phyloP scores from a whole-genome alignment of 768 basidiomycete species.

The Lactarius trivialis region DNA sequence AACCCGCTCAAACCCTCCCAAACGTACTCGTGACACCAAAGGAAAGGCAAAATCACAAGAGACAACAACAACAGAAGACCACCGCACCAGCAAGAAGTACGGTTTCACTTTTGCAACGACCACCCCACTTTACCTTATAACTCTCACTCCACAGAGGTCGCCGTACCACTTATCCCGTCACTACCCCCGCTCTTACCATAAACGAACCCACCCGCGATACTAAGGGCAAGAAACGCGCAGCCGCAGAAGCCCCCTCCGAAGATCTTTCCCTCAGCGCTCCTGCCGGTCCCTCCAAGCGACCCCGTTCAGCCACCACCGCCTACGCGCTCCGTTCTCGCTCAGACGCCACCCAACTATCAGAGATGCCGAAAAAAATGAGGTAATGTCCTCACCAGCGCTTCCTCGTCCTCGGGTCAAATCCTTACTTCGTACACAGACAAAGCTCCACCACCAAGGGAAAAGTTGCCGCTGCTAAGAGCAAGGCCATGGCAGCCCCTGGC shows the following conservation, averaged over 20 bases:
- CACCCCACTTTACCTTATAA: constrained; percentile 18
- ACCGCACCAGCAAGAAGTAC: constrained; percentile 14
- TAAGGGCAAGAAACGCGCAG: constrained; percentile 93
- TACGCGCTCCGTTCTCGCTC: constrained; percentile 65
- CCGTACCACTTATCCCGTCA: constrained; percentile 43
- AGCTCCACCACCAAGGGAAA: constrained; percentile 34
- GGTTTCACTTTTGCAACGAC: constrained; percentile 36
- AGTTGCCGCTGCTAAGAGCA: constrained; percentile 43
- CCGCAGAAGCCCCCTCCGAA: constrained; percentile 60
- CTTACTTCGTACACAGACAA: constrained; percentile 36
- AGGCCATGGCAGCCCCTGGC: constrained; percentile 49
- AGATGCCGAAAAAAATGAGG: constrained; percentile 78
- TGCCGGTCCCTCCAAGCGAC: constrained; percentile 54
- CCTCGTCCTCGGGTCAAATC: background rate
- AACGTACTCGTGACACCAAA: constrained; percentile 21
- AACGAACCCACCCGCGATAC: constrained; percentile 69
- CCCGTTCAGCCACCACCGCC: constrained; percentile 42
- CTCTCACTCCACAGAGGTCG: constrained; percentile 42
- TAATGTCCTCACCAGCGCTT: constrained; percentile 24
- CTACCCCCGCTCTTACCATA: constrained; percentile 47
- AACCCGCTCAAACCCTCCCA: constrained; percentile 22
- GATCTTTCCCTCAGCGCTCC: constrained; percentile 43
- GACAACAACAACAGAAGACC: constrained; percentile 63
- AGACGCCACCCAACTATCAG: constrained; percentile 35
- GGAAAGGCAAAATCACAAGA: constrained; percentile 63